These are phyloP conservation scores for Beauveria sp. DNA, from an alignment of 2,329 filamentous ascomycete genomes.

Conservation along the genomic window DNA sequence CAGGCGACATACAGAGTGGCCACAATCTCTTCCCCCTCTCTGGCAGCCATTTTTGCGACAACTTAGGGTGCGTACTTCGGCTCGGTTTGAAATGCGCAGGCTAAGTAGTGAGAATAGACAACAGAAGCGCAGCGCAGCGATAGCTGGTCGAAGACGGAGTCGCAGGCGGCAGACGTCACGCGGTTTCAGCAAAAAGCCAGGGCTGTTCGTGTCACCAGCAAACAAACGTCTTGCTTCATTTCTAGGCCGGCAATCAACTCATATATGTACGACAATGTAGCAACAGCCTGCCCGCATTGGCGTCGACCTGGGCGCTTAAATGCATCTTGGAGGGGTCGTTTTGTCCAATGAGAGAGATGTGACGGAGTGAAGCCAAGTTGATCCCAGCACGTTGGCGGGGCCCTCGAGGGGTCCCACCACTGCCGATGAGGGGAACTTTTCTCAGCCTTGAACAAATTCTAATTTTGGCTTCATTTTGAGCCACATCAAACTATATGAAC, in stretches of 20 bases:
- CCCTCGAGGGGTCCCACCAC: not conserved
- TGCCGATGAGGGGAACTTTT: not conserved
- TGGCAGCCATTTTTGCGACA: constrained; percentile 33
- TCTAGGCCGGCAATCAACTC: constrained; percentile 12
- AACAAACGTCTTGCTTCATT: constrained; percentile 10
- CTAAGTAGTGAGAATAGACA: not conserved
- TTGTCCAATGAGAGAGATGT: constrained; percentile 13
- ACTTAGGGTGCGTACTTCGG: not conserved
- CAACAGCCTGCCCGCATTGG: constrained; percentile 12
- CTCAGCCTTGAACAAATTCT: not conserved
- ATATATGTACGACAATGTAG: not conserved
- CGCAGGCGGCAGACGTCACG: not conserved
- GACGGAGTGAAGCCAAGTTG: not conserved
- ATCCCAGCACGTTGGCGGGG: not conserved
- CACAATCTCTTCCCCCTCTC: constrained; percentile 42
- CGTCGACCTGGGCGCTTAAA: constrained; percentile 24
- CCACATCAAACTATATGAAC: too few species aligned
- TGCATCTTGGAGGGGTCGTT: constrained; percentile 12
- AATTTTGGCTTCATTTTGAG: not conserved
- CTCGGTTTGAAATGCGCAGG: not conserved
- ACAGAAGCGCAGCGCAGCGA: not conserved
- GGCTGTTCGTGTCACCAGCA: not conserved
- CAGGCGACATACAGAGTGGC: constrained; percentile 38
- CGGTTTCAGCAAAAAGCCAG: not conserved
- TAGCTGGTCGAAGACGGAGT: not conserved